Evolutionary conservation across 2,329 filamentous ascomycete genomes (phyloP), one percentile per base, ranked within the genome.

Genomic region (Epichloe festucae): DNA sequence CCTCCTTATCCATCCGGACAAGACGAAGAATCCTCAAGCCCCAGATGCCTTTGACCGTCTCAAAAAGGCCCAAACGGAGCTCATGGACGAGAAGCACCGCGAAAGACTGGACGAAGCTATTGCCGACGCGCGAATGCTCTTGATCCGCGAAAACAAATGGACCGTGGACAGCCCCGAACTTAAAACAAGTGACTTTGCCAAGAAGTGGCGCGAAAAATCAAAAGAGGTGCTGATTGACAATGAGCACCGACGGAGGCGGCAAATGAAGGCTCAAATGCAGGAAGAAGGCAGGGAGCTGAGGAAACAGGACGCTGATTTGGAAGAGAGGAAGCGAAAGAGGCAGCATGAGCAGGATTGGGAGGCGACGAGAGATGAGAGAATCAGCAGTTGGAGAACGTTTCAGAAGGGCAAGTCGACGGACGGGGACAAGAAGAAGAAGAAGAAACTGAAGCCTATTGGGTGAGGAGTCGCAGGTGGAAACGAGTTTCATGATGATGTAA

Each of bases 1-100:
- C n/a, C 84, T 98, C 52, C 82, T 98, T 47, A 97, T 98, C 73
- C 93, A 98, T 73, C 93, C 93, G 6, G 93, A 98, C 74, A 98
- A 98, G 70, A 96, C 93, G 52, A 83, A 83, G 63, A 97, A 98
- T 65, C 85, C 89, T 0, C 79, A 76, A 47, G 93, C 93, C 0
- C 91, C 93, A 3, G 93, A 97, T 62, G 93, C 93, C 58, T 98
- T 98, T 65, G 93, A 98, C 70, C 84, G 91, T 10, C 78, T 98
- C 31, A 95, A 95, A 64, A 96, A 97, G 70, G 93, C 93, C 0
- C 89, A 97, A 65, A 86, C 83, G 2, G 81, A 88, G 60, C 79
- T 98, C 4, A 85, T 95, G 73, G 93, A 98, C 67, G 91, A 97
- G 73, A 96, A 96, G 71, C 79, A 88, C 64, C 89, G 93, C 54